These are phyloP conservation scores for Exophiala calicioides DNA, from an alignment of 2,329 filamentous ascomycete genomes.

Conservation along the genomic window DNA sequence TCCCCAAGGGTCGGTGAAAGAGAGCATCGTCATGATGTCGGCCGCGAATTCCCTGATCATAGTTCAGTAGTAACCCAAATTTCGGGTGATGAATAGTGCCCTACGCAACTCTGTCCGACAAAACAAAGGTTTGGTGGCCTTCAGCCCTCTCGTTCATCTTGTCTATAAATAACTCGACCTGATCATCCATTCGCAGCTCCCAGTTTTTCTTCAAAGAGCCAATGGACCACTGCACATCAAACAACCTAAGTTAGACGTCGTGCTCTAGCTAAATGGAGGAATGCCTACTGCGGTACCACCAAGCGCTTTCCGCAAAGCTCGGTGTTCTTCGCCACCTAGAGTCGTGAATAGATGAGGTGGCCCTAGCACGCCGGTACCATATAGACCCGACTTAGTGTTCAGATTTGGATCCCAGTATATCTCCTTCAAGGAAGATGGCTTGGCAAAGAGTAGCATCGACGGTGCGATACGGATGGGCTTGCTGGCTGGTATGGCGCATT, in stretches of 20 bases:
- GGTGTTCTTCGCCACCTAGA: conserved; percentile 3
- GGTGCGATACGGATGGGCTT: conserved; percentile 2
- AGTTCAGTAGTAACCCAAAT: background rate
- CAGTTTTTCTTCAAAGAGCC: conserved; percentile 6
- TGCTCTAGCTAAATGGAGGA: background rate
- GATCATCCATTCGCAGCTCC: conserved; percentile 3
- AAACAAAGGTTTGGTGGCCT: background rate
- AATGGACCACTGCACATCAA: conserved; percentile 2
- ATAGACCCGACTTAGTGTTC: conserved; percentile 1
- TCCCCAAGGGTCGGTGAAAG: conserved; percentile 7
- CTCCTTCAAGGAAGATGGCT: conserved; percentile 1
- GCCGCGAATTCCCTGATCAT: conserved; percentile 2
- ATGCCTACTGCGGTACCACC: background rate
- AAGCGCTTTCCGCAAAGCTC: conserved; percentile 1
- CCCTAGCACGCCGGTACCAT: conserved; percentile 2
- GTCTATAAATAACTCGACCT: background rate
- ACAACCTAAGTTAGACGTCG: background rate
- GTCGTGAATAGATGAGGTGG: conserved; percentile 4
- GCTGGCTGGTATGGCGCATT: background rate
- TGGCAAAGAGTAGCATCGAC: background rate
- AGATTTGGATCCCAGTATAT: conserved; percentile 6
- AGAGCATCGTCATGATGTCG: conserved; percentile 7
- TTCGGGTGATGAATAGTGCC: too few species aligned
- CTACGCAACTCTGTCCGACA: conserved; percentile 6
- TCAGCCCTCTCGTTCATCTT: conserved; percentile 4